Evolutionary conservation across 352 stramenopile species (phyloP).

Genomic region (Phytophthora pluvialis): DNA sequence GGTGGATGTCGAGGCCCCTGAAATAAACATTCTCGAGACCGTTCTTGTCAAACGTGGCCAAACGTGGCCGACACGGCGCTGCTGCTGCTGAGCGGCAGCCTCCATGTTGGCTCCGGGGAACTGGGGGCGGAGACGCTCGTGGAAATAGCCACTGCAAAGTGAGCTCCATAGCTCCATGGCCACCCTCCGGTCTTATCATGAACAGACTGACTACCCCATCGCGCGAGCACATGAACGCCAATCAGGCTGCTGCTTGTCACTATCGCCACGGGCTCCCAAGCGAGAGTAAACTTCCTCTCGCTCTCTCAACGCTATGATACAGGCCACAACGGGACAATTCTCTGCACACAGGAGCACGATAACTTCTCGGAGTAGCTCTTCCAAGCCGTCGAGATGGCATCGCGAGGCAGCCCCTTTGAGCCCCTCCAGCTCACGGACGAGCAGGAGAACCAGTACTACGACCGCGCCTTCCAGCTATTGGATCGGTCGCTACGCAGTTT

Average conservation of each 20-base stretch:
- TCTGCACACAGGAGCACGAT: neutral
- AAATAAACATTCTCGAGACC: constrained; percentile 23
- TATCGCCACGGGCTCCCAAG: neutral
- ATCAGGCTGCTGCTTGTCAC: constrained; percentile 6
- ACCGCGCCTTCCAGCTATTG: constrained; percentile 30
- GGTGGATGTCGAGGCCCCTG: neutral
- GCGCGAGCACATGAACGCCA: constrained; percentile 2
- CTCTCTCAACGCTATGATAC: constrained; percentile 14
- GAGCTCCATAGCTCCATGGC: neutral
- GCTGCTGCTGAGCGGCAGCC: constrained; percentile 14
- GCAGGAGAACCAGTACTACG: constrained; percentile 26
- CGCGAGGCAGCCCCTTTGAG: constrained; percentile 13
- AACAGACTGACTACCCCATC: neutral
- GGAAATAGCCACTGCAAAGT: constrained; percentile 11
- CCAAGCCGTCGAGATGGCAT: constrained; percentile 1
- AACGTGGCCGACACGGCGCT: neutral
- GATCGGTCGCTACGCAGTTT: constrained; percentile 37
- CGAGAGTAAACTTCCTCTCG: neutral
- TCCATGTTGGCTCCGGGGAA: neutral
- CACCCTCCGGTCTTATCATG: constrained; percentile 1
- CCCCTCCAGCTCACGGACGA: constrained; percentile 16
- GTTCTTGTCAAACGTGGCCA: constrained; percentile 10
- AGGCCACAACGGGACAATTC: constrained; percentile 18
- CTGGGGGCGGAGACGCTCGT: constrained; percentile 2
- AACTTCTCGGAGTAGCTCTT: no score